Percentiles rank a stretch among this genome's conserved stretches.
Evolutionary conservation across 179 eudicot species (phyloP).

Genomic region (Silene noctiflora): DNA sequence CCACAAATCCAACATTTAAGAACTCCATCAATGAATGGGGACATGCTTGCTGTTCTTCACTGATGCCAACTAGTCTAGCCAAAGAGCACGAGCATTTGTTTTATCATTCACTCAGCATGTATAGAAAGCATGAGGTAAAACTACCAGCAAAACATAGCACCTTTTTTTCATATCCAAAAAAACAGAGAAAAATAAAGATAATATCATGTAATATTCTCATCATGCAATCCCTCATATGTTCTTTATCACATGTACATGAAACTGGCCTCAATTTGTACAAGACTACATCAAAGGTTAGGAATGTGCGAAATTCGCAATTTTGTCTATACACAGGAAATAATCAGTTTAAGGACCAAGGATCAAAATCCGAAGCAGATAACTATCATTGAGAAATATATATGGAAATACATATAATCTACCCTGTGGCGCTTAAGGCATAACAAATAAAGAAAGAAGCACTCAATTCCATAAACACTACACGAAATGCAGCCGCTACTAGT

Average conservation of each 20-base stretch:
- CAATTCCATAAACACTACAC: not conserved
- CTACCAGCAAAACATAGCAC: not conserved
- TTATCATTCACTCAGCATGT: not conserved
- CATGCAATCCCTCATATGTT: not conserved
- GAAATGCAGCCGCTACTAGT: not conserved
- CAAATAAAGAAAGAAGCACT: not conserved
- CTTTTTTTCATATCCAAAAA: not conserved
- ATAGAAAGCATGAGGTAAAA: conserved; percentile 5
- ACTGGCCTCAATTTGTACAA: too few species aligned
- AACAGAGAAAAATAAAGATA: not conserved
- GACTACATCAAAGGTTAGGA: conserved; percentile 1
- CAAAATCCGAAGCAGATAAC: not conserved
- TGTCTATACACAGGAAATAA: not conserved
- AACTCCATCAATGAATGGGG: not conserved
- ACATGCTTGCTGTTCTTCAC: not conserved
- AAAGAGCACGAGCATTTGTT: conserved; percentile 5
- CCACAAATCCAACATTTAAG: not conserved
- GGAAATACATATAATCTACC: not conserved
- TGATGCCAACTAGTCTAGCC: conserved; percentile 3
- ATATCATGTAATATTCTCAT: not conserved
- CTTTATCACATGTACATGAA: not conserved
- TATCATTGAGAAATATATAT: not conserved
- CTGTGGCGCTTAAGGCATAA: not conserved
- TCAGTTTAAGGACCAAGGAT: not conserved
- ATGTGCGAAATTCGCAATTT: not conserved